These are phyloP conservation scores for Gynostemma pentaphyllum DNA, from an alignment of 306 rosid genomes.

Conservation along the genomic window DNA sequence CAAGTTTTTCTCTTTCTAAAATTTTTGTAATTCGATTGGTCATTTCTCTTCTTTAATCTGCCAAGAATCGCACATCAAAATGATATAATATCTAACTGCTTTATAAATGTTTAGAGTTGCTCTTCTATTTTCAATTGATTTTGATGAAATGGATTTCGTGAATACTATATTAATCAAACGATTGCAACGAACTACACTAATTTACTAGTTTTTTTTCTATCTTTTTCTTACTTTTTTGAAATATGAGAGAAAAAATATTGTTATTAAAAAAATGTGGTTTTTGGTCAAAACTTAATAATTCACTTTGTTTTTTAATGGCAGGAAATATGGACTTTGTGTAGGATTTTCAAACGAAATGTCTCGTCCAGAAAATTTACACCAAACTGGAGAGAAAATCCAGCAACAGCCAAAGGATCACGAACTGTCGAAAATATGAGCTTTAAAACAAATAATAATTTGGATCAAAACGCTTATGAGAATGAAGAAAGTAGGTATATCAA, in stretches of 20 bases:
- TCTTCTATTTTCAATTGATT: too few species aligned
- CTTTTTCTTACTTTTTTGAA: too few species aligned
- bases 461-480: not conserved
- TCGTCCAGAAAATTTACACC: conserved; percentile 37
- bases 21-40: too few species aligned
- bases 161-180: too few species aligned
- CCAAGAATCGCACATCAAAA: too few species aligned
- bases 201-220: too few species aligned
- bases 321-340: conserved; percentile 95
- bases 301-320: conserved; percentile 11
- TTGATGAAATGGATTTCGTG: too few species aligned
- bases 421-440: conserved; percentile 7
- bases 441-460: not conserved
- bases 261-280: not conserved
- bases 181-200: too few species aligned
- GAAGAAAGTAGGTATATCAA: conserved; percentile 1
- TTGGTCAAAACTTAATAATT: not conserved
- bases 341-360: conserved; percentile 61
- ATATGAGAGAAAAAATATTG: not conserved
- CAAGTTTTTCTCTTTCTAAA: too few species aligned
- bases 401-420: conserved; percentile 20
- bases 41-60: too few species aligned
- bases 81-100: too few species aligned
- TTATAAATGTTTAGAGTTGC: too few species aligned
- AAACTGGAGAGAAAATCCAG: conserved; percentile 33